A percentile compares a stretch with the other conserved stretches of the same genome.
These are phyloP conservation scores for Tetradesmus lagerheimii DNA, from an alignment of 139 green algal genomes.

Conservation along the genomic window DNA sequence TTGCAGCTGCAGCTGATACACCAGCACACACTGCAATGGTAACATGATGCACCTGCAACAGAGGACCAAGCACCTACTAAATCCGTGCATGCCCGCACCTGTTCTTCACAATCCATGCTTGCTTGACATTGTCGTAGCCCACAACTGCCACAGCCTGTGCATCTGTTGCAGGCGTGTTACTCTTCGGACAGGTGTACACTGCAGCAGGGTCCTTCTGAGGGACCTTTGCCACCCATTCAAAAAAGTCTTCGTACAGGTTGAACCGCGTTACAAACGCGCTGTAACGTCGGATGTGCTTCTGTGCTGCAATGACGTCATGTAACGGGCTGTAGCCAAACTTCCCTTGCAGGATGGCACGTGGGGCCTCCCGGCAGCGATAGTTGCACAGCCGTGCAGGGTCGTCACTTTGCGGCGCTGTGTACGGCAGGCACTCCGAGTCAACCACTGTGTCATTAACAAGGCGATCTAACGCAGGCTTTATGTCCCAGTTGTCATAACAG, in stretches of 20 bases:
- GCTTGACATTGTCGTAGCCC: constrained; percentile 14
- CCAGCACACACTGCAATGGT: too few species aligned
- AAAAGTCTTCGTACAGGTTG: constrained; percentile 34
- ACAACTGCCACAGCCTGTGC: constrained; percentile 29
- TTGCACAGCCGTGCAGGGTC: constrained; percentile 40
- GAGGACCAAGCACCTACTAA: too few species aligned
- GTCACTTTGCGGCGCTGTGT: constrained; percentile 34
- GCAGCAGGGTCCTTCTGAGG: constrained; percentile 6
- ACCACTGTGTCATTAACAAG: constrained; percentile 27
- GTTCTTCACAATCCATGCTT: constrained; percentile 22
- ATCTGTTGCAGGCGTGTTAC: background rate
- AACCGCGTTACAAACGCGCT: constrained; percentile 33
- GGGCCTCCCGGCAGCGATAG: constrained; percentile 20
- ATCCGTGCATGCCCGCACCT: background rate
- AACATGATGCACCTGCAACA: too few species aligned
- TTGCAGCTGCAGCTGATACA: too few species aligned
- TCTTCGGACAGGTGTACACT: constrained; percentile 30
- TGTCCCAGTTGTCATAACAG: constrained; percentile 36
- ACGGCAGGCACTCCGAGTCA: constrained; percentile 25
- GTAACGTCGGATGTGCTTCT: constrained; percentile 35
- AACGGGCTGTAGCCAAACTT: constrained; percentile 15
- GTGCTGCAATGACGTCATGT: background rate
- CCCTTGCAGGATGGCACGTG: background rate
- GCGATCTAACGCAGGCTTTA: background rate
- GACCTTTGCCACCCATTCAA: constrained; percentile 12